These are phyloP conservation scores for Otatea glauca DNA, from an alignment of 176 grass and related monocot species.

Conservation along the genomic window DNA sequence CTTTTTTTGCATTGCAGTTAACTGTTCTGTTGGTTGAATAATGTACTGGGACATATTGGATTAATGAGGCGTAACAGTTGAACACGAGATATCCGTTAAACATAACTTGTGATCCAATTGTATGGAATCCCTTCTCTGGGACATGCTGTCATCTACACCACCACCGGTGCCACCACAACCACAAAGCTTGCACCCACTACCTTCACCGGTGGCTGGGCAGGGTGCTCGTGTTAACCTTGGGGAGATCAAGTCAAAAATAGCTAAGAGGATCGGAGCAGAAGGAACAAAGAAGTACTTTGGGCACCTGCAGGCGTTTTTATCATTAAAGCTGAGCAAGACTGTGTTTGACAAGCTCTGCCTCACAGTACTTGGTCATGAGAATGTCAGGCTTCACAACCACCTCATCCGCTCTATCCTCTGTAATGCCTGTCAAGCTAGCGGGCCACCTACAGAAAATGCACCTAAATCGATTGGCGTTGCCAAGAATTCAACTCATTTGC, in stretches of 20 bases:
- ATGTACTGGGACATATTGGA: conserved; percentile 23
- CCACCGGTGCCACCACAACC: background rate
- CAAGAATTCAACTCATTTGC: conserved; percentile 7
- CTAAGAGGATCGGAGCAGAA: conserved; percentile 60
- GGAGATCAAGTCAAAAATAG: conserved; percentile 60
- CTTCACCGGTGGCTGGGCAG: conserved; percentile 46
- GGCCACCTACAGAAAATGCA: conserved; percentile 27
- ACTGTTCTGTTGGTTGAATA: background rate
- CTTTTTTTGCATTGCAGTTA: conserved; percentile 26
- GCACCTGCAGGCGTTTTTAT: conserved; percentile 59
- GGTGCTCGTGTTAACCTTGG: conserved; percentile 53
- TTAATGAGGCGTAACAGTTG: background rate
- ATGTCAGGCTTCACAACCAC: conserved; percentile 64
- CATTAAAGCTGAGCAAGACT: conserved; percentile 56
- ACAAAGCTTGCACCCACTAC: conserved; percentile 37
- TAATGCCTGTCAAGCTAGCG: conserved; percentile 54
- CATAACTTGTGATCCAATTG: conserved; percentile 12
- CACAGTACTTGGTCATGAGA: conserved; percentile 57
- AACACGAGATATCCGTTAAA: background rate
- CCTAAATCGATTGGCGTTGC: conserved; percentile 8
- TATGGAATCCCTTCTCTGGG: conserved; percentile 9
- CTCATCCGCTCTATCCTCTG: conserved; percentile 59
- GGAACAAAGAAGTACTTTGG: conserved; percentile 56
- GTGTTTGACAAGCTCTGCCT: conserved; percentile 62
- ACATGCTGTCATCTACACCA: conserved; percentile 31